Evolutionary conservation across 163 green algal genomes (phyloP).

Genomic region (Chlamydomonas reinhardtii): DNA sequence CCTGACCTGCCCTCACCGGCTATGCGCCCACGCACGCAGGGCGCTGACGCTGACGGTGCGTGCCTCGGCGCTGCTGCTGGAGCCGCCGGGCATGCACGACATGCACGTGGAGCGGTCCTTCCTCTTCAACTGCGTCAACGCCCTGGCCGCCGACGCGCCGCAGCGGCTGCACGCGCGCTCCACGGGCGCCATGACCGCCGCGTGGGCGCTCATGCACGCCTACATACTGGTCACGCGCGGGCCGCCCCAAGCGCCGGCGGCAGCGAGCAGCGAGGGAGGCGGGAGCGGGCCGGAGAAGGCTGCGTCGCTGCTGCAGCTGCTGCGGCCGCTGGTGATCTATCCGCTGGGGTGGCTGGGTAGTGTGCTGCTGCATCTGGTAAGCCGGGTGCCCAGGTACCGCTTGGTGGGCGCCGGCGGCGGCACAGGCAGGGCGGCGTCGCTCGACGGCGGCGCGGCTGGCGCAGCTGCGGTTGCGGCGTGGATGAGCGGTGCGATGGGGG

Average conservation of each 20-base stretch:
- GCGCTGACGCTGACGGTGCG: neutral
- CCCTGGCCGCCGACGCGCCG: neutral
- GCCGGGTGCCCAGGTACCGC: neutral
- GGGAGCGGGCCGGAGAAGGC: neutral
- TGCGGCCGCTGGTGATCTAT: neutral
- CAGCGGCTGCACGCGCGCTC: neutral
- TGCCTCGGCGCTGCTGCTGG: neutral
- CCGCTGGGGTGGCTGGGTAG: neutral
- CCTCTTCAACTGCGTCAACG: conserved; percentile 32
- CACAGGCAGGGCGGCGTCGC: neutral
- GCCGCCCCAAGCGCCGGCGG: too few relatives aligned
- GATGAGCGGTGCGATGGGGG: too few relatives aligned
- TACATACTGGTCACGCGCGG: conserved; percentile 15
- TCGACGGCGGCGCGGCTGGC: neutral
- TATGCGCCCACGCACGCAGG: neutral
- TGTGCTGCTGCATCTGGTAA: neutral
- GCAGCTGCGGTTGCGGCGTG: too few relatives aligned
- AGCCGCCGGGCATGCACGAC: conserved; percentile 37
- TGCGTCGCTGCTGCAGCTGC: neutral
- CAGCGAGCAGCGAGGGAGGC: neutral
- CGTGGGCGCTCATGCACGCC: conserved; percentile 2
- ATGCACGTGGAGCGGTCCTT: conserved; percentile 36
- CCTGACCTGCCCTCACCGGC: neutral
- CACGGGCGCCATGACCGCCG: neutral
- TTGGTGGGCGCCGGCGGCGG: neutral